A percentile compares a stretch with the other conserved stretches of the same genome.
Conservation (phyloP, 1,284 basidiomycete genomes). For the Wolfiporia cocos region DNA sequence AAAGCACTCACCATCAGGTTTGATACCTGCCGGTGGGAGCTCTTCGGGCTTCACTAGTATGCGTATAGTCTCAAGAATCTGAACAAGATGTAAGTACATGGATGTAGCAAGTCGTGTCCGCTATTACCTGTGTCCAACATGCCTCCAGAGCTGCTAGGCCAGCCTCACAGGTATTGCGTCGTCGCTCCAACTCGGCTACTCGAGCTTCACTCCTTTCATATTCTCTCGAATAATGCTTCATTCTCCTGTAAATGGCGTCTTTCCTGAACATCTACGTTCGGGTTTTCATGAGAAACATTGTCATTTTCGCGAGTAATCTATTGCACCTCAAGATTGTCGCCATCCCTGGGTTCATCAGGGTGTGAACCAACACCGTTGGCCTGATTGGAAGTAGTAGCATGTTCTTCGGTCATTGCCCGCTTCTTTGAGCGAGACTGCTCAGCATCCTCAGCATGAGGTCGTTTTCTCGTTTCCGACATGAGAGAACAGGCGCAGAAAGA, state of each 20-base stretch:
- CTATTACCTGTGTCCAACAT: slow-evolving; percentile 82
- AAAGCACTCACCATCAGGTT: slow-evolving; percentile 36
- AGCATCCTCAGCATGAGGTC: slow-evolving; percentile 50
- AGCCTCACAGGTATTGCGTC: slow-evolving; percentile 71
- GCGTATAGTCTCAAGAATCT: slow-evolving; percentile 69
- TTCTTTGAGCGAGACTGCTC: slow-evolving; percentile 57
- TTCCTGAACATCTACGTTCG: slow-evolving; percentile 48
- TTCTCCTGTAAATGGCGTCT: slow-evolving; percentile 88
- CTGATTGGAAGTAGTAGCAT: slow-evolving; percentile 49
- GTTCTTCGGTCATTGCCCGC: slow-evolving; percentile 49
- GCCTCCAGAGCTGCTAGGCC: slow-evolving; percentile 77
- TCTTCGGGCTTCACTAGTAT: slow-evolving; percentile 54
- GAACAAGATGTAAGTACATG: background rate
- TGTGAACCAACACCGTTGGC: slow-evolving; percentile 48
- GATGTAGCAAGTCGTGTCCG: background rate
- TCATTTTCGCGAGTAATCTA: slow-evolving; percentile 5
- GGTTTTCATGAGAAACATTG: slow-evolving; percentile 42
- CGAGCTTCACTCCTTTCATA: slow-evolving; percentile 63
- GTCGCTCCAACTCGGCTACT: slow-evolving; percentile 69
- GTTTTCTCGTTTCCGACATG: slow-evolving; percentile 58
- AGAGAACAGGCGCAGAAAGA: slow-evolving; percentile 3
- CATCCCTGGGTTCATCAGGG: slow-evolving; percentile 49
- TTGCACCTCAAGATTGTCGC: slow-evolving; percentile 66
- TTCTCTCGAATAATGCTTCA: slow-evolving; percentile 87
- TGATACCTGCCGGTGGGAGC: slow-evolving; percentile 36